A percentile compares a stretch with the other conserved stretches of the same genome.
These are phyloP conservation scores for Talaromyces thailandensis DNA, from an alignment of 495 filamentous ascomycete genomes.

Conservation along the genomic window DNA sequence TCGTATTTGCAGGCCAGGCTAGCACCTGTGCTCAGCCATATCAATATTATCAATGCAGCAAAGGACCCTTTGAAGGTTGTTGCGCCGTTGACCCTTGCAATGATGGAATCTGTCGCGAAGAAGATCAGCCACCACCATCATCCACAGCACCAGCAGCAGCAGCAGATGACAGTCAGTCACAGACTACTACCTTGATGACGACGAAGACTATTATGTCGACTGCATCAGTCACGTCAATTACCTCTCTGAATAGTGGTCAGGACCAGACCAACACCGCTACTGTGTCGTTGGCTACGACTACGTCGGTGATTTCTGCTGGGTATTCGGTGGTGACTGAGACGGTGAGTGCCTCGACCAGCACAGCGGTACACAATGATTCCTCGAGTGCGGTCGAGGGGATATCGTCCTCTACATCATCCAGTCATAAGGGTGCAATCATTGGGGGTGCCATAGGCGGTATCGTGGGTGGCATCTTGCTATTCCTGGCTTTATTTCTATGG, in stretches of 20 bases:
- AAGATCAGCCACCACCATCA: constrained; percentile 5
- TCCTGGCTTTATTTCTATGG: constrained; percentile 13
- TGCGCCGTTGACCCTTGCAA: constrained; percentile 30
- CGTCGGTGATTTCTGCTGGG: constrained; percentile 3
- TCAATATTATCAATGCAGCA: constrained; percentile 24
- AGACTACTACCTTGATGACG: constrained; percentile 1
- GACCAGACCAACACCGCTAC: background rate
- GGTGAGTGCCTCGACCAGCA: background rate
- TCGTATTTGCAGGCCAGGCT: constrained; percentile 7
- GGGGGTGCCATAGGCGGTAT: constrained; percentile 21
- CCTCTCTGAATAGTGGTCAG: background rate
- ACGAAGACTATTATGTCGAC: background rate
- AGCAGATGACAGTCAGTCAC: constrained; percentile 4
- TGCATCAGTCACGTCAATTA: background rate
- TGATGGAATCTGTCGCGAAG: constrained; percentile 24
- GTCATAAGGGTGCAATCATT: constrained; percentile 13
- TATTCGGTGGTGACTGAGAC: background rate
- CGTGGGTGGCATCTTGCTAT: constrained; percentile 12
- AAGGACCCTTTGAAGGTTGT: constrained; percentile 23
- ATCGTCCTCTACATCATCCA: background rate
- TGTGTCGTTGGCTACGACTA: background rate
- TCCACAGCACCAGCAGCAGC: background rate
- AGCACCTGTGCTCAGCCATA: constrained; percentile 12
- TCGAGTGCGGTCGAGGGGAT: background rate
- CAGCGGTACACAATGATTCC: background rate